phyloP scores from a whole-genome alignment of 2,329 filamentous ascomycete genomes.

The Cordyceps fumosorosea region DNA sequence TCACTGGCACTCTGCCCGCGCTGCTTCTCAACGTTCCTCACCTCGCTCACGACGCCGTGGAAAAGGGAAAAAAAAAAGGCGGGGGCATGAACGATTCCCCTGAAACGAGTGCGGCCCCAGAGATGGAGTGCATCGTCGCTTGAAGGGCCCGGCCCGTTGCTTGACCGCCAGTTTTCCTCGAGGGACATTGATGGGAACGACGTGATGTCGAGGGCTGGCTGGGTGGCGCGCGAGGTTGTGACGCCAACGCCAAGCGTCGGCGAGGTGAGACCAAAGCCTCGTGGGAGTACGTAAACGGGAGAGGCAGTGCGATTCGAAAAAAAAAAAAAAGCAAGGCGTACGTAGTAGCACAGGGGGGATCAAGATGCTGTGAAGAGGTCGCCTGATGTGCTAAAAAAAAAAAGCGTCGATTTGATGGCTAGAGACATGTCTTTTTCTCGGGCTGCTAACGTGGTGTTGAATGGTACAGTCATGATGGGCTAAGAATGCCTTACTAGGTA shows the following conservation, averaged over 20 bases:
- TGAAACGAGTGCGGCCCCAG: no score
- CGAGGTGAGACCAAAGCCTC: background rate
- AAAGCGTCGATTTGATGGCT: background rate
- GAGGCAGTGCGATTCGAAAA: background rate
- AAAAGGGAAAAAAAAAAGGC: no score
- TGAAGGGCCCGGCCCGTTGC: no score
- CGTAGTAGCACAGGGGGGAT: no score
- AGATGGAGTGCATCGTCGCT: no score
- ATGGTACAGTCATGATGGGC: background rate
- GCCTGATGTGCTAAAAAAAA: background rate
- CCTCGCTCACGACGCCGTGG: no score
- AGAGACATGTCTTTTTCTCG: background rate
- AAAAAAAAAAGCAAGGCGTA: background rate
- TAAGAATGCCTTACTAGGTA: background rate
- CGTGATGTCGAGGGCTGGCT: background rate
- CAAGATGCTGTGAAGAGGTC: background rate
- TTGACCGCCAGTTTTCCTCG: background rate
- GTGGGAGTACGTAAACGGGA: background rate
- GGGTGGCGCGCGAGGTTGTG: background rate
- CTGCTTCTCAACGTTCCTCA: no score
- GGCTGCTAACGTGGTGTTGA: background rate
- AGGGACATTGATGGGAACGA: background rate
- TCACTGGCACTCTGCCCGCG: no score
- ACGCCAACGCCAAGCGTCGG: background rate
- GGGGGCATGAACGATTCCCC: no score